Conservation (phyloP, 1,284 basidiomycete genomes). For the Exobasidium rhododendri region DNA sequence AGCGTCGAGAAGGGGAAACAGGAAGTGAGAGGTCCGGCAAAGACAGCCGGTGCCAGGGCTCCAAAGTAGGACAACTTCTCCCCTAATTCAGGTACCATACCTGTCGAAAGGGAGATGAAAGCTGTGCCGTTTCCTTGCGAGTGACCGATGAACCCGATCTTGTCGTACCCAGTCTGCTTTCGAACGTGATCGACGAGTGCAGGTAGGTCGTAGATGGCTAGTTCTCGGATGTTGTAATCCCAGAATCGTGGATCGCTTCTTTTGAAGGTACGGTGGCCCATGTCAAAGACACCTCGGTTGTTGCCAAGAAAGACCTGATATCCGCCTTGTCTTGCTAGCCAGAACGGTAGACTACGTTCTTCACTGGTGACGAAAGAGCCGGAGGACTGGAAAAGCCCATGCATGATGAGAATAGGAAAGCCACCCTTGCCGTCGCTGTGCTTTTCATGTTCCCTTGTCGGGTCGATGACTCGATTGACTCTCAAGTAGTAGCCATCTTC, state of each 20-base stretch:
- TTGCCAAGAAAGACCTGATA: conserved; percentile 67
- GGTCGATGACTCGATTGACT: conserved; percentile 62
- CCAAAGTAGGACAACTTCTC: conserved; percentile 62
- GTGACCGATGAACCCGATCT: conserved; percentile 62
- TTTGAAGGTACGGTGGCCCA: conserved; percentile 62
- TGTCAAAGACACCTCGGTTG: conserved; percentile 64
- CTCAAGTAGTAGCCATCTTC: conserved; percentile 63
- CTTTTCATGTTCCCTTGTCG: conserved; percentile 53
- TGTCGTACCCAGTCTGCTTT: conserved; percentile 62
- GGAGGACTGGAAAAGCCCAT: conserved; percentile 66
- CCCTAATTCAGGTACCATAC: conserved; percentile 63
- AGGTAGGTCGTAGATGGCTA: conserved; percentile 65
- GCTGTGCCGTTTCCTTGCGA: conserved; percentile 63
- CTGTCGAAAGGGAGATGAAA: conserved; percentile 56
- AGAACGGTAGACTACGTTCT: conserved; percentile 64
- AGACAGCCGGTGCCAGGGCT: conserved; percentile 65
- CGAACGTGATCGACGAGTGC: conserved; percentile 64
- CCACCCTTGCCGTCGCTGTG: conserved; percentile 59
- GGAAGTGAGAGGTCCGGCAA: conserved; percentile 63
- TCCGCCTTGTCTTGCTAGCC: conserved; percentile 61
- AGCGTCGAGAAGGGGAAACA: conserved; percentile 61
- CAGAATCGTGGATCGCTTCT: conserved; percentile 63
- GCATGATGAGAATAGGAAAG: conserved; percentile 64
- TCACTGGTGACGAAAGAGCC: conserved; percentile 66
- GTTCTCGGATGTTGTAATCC: conserved; percentile 66